Base-by-base conservation (phyloP, 2,329 filamentous ascomycete species). In the Colletotrichum tropicicola region DNA sequence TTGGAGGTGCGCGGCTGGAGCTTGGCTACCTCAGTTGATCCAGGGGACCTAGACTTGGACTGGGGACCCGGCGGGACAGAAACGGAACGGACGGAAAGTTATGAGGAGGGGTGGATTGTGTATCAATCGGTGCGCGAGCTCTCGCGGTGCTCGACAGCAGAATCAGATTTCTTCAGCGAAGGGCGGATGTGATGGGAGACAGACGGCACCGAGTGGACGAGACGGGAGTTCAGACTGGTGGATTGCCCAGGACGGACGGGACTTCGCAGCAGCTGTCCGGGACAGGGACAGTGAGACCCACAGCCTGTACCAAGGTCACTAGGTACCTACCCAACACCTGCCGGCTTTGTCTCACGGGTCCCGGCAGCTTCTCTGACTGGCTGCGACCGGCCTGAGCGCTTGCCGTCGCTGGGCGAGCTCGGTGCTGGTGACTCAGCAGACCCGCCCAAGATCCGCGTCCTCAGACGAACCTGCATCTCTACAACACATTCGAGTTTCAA, bases 201-300 rank as follows among this genome's bases (percentile, higher is more conserved):
- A n/a, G n/a, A n/a, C n/a, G n/a, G n/a, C n/a, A n/a, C n/a, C 15
- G 32, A 27, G 41, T 61, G 44, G 32, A 53, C 52, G 52, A 25
- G 30, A 55, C 43, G 32, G n/a, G 56, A 59, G 41, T 60, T 59
- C 48, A 47, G 55, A 64, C 48, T 53, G 48, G 45, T 51, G 27
- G 52, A 25, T 35, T 6, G 37, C 28, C 45, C 23, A 32, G 19
- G 45, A n/a, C 45, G 25, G 32, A 35, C 30, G 15, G 30, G 30
- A 35, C 32, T n/a, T n/a, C n/a, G n/a, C n/a, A n/a, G n/a, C n/a
- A n/a, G n/a, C n/a, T n/a, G n/a, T 13, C 10, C 32, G n/a, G 32
- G 32, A 35, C 32, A n/a, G n/a, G n/a, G n/a, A 35, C 13, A 15
- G 32, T 35, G 32, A 12, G 32, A 3, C 32, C 32, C n/a, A 12